These are phyloP conservation scores for Aspergillus tubingensis DNA, from an alignment of 2,329 filamentous ascomycete genomes.

Conservation along the genomic window DNA sequence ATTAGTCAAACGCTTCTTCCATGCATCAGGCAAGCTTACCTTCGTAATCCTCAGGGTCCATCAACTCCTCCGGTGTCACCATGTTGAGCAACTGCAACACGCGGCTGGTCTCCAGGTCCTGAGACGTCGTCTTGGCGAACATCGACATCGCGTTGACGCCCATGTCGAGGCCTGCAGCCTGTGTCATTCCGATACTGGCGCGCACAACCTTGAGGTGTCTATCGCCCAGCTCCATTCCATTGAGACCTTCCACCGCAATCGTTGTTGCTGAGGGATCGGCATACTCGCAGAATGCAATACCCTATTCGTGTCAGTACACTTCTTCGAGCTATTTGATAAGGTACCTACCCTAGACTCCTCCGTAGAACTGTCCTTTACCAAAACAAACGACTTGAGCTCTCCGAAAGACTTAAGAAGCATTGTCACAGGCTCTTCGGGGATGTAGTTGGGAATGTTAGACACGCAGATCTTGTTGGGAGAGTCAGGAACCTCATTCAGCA, in stretches of 20 bases:
- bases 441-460: slow-evolving; percentile 81
- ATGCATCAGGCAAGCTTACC: slow-evolving; percentile 56
- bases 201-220: slow-evolving; percentile 81
- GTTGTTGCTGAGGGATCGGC: slow-evolving; percentile 72
- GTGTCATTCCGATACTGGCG: slow-evolving; percentile 91
- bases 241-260: slow-evolving; percentile 84
- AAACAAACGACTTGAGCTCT: slow-evolving; percentile 84
- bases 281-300: slow-evolving; percentile 97
- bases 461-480: slow-evolving; percentile 95
- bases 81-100: slow-evolving; percentile 96
- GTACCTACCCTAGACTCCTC: slow-evolving; percentile 80
- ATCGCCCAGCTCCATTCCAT: slow-evolving; percentile 91
- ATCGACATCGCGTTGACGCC: slow-evolving; percentile 97
- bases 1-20: slow-evolving; percentile 6
- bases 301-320: slow-evolving; percentile 53
- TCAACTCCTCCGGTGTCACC: slow-evolving; percentile 92
- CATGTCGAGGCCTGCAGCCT: slow-evolving; percentile 88
- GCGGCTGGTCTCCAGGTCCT: slow-evolving; percentile 74
- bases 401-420: slow-evolving; percentile 91
- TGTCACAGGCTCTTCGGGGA: slow-evolving; percentile 87
- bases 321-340: neutral
- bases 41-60: slow-evolving; percentile 93
- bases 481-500: slow-evolving; percentile 82
- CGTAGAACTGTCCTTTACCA: slow-evolving; percentile 83
- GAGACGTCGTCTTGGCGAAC: slow-evolving; percentile 84